Evolutionary conservation across 306 rosid genomes (phyloP), one percentile per base, ranked within the genome.

Genomic region (Vachellia collinsii): DNA sequence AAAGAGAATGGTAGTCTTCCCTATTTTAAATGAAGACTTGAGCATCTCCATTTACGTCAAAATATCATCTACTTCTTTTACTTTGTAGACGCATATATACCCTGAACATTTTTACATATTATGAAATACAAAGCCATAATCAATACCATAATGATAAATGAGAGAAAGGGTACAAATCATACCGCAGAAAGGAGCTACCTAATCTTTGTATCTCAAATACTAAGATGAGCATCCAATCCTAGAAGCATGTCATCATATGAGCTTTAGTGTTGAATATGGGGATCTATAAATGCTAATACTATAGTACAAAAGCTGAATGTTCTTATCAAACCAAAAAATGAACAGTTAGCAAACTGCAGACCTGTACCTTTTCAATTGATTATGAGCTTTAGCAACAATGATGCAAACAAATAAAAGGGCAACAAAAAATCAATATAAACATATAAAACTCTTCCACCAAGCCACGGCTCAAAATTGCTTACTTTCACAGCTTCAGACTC

Each of bases 121-220:
- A 11, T 68, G 50, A 68, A 38, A 43, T 67, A 67, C 20, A 61
- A 23, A 73, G 69, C 69, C 20, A 70, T 1, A 10, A 11, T 62
- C 43, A 43, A 20, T 39, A 19, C 42, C 39, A 68, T 44, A 79
- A 11, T 7, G 43, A 37, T 41, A 67, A 67, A 17, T 7, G 19
- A 68, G 53, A 75, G 36, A 63, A 65, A 56, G 68, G 68, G 63
- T 36, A 72, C 36, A 65, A 72, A 77, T 51, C 94, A 41, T 90
- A 95, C 99, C 78, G 97, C 91, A 77, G 97, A 91, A 73, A 95
- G 97, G 82, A 89, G 92, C 77, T 95, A 96, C 79, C 99, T 91
- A 0, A 97, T 88, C 78, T 87, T 92, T 9, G 88, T 86, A 80
- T 95, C 91, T 98, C 99, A 95, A 56, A 95, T 56, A 29, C 99